phyloP scores from a whole-genome alignment of 768 basidiomycete genomes.

The Russula sp. region DNA sequence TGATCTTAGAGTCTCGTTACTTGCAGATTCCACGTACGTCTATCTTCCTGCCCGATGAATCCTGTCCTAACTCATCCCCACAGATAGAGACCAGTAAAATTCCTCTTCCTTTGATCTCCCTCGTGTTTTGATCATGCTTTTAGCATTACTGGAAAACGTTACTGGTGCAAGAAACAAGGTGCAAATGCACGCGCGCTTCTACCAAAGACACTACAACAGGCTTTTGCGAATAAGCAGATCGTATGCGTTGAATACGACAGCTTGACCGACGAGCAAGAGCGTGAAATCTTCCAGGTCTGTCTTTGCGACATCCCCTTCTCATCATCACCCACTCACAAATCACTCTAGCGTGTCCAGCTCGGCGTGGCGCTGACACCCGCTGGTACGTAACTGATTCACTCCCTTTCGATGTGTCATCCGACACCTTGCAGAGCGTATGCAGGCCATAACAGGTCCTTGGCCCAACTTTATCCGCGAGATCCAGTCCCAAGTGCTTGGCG shows the following conservation, averaged over 20 bases:
- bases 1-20: not conserved
- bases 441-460: slow-evolving; percentile 55
- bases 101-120: not conserved
- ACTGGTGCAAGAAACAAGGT: slow-evolving; percentile 26
- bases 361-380: slow-evolving; percentile 73
- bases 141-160: slow-evolving; percentile 26
- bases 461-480: slow-evolving; percentile 55
- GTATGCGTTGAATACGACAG: slow-evolving; percentile 65
- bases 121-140: slow-evolving; percentile 36
- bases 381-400: slow-evolving; percentile 33
- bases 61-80: not conserved
- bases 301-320: not conserved
- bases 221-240: slow-evolving; percentile 70
- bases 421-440: slow-evolving; percentile 50
- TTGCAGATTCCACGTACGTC: slow-evolving; percentile 52
- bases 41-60: not conserved
- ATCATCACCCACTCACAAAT: not conserved
- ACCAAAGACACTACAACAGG: slow-evolving; percentile 40
- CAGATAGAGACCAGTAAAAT: slow-evolving; percentile 46
- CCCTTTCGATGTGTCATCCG: not conserved
- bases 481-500: slow-evolving; percentile 40
- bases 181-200: slow-evolving; percentile 38
- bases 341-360: slow-evolving; percentile 59
- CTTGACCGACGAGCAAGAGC: slow-evolving; percentile 47
- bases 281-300: slow-evolving; percentile 67